Base-by-base conservation (phyloP, 2,329 filamentous ascomycete genomes). In the Sporothrix pseudoabietina region DNA sequence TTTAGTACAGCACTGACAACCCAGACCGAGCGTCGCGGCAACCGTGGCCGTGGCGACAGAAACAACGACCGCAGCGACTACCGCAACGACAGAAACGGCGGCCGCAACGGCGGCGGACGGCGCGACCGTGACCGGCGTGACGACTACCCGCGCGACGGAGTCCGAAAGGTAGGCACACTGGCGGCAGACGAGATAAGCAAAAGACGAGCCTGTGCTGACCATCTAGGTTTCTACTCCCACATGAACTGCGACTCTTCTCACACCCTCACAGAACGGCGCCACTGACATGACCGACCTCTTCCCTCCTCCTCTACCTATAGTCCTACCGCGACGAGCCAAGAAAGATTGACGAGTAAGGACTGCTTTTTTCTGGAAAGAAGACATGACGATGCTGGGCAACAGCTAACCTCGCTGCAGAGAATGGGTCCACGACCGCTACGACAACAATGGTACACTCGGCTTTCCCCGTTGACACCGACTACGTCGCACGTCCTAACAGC, bases 341-440 rank as follows among this genome's bases (percentile, higher is more conserved):
- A 82, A 90, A 91, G 81, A 84, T 93, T 78, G 91, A 94, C 81
- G 89, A 88, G 91, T 94, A 82, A 75, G 88, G 22, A 72, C 61
- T 14, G 12, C 35, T n/a, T 9, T 9, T 14, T 6, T 16, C 7
- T 47, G 4, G 10, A 32, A 19, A 2, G 10, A 32, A 19, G 30
- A 9, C 39, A 72, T 71, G 74, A 8, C 68, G 1, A 12, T 30
- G 39, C n/a, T 26, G 22, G 41, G 35, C 59, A 32, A 7, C 49
- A 3, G 30, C 63, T 72, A 52, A 72, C 55, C 7, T 41, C 3
- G 2, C 0, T 35, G 32, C 76, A 93, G 93, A 80, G 94, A 97
- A 85, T 98, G 94, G 94, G 93, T 97, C 78, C 94, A 98, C 81
- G 93, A 97, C 84, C 92, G 90, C 80, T 97, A 90, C 81, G 92